Base-by-base conservation (phyloP, 2,329 filamentous ascomycete genomes). In the Alternaria dauci region DNA sequence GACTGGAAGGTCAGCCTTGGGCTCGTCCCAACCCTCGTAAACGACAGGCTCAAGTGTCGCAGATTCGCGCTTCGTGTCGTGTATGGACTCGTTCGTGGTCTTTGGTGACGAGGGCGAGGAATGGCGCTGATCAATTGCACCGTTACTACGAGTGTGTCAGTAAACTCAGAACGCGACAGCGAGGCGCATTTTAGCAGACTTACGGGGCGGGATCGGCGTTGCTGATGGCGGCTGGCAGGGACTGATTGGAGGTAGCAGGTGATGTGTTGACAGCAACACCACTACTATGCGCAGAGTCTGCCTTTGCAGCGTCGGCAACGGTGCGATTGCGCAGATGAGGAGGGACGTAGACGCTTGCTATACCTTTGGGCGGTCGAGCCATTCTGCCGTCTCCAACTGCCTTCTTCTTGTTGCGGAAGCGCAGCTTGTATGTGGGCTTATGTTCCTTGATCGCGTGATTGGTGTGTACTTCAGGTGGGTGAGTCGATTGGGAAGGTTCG, bases 271-370 rank as follows among this genome's bases (percentile, higher is more conserved):
- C 36, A 16, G 52, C 48, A 16, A 43, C 34, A 12, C 47, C 34
- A 20, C 50, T 38, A 9, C 36, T 58, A 25, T 55, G 36, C 16
- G 47, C 57, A 18, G 58, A 41, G 38, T 66, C 48, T 42, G n/a
- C n/a, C 39, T 58, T 63, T 8, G 44, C 25, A 12, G 18, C 36
- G 18, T 47, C 44, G 48, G 39, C 46, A 30, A 52, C 28, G 44
- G 23, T 32, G 34, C 36, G 54, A 52, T 67, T 70, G 50, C 71
- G 73, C 39, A 71, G 6, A 47, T 75, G 73, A 9, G 71, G 71
- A 14, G 73, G 71, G 18, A 74, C 25, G n/a, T 62, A 73, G 2
- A 50, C 62, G 28, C 58, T 53, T 7, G 48, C 63, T 30, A 53
- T 53, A 16, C 51, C 50, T 8, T 58, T 28, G 8, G 50, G 52